Percentiles rank a stretch among this genome's conserved stretches.
These are phyloP conservation scores for Ceriops tagal DNA, from an alignment of 345 rosid genomes.

Conservation along the genomic window DNA sequence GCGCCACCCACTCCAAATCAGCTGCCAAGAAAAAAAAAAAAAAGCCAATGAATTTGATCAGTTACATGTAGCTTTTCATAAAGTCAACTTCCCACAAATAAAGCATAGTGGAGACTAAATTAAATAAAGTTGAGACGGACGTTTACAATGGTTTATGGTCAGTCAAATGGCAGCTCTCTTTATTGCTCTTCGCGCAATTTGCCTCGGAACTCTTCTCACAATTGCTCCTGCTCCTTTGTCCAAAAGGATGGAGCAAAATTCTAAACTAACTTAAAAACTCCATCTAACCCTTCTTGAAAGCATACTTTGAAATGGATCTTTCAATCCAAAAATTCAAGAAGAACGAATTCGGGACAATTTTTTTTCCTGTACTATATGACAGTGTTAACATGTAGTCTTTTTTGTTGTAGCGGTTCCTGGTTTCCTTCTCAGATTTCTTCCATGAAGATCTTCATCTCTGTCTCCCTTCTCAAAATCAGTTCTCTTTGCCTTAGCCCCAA, in stretches of 20 bases:
- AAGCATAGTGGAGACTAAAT: background rate
- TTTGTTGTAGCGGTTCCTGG: constrained; percentile 40
- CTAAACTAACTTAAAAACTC: background rate
- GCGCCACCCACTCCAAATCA: no score
- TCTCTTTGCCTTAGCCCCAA: constrained; percentile 31
- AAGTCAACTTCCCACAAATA: constrained; percentile 16
- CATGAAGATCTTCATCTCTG: constrained; percentile 21
- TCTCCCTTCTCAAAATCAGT: constrained; percentile 28
- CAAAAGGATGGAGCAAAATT: background rate
- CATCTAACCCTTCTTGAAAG: background rate
- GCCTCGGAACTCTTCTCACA: constrained; percentile 12
- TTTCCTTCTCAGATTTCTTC: constrained; percentile 30
- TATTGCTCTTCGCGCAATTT: background rate
- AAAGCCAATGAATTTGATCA: background rate
- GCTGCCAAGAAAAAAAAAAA: no score
- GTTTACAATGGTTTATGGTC: constrained; percentile 24
- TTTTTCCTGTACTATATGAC: constrained; percentile 22
- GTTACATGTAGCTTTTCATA: constrained; percentile 5
- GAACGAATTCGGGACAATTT: constrained; percentile 27
- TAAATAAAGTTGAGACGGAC: constrained; percentile 10
- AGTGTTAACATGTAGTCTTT: constrained; percentile 28
- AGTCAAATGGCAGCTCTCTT: constrained; percentile 26
- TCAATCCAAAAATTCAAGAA: constrained; percentile 33
- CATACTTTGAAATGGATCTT: constrained; percentile 20
- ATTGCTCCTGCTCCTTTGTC: background rate